Evolutionary conservation across 192 early-diverging fungal genomes (phyloP), one percentile per base, ranked within the genome.

Genomic region (Phlyctochytrium planicorne): DNA sequence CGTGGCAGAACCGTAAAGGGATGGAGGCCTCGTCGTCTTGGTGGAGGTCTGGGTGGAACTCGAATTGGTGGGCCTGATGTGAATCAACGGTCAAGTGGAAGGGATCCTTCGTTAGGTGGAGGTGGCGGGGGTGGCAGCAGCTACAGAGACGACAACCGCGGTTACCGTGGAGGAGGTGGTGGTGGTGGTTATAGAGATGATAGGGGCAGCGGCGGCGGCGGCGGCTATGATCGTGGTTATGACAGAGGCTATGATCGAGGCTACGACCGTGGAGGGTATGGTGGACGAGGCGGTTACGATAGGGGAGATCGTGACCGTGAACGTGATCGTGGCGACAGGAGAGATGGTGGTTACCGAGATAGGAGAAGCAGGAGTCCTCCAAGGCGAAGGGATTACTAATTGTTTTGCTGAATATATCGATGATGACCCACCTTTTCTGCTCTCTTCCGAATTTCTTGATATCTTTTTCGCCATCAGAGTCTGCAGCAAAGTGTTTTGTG

Each of bases 1-100:
- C 88, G 94, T 63, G 96, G 95, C 2, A 84, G 96, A 40, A 98
- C 96, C 1, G 96, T 98, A 14, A 95, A 94, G 68, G 94, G 90
- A 57, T 98, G 96, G 96, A 80, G 79, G 52, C 96, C 96, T 29
- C 86, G 90, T 59, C 81, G 90, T n/a, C 75, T 95, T 2, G 91
- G 88, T 64, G 91, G 93, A 59, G 93, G 93, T 29, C 80, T 93
- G 30, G 93, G 93, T 20, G 80, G 80, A 16, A 90, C 87, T 30
- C 82, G 92, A 30, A 74, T 81, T n/a, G 89, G 88, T 27, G 73
- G 74, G 29, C 47, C 63, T 17, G 69, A 73, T 33, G 72, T 72
- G 16, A 80, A 80, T 53, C 65, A 74, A 52, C 71, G 66, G 24
- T 72, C 71, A 6, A 72, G 66, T 53, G 60, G 62, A 30, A 23